Conservation (phyloP, 164 flowering plant species). For the Tetracentron sinense region DNA sequence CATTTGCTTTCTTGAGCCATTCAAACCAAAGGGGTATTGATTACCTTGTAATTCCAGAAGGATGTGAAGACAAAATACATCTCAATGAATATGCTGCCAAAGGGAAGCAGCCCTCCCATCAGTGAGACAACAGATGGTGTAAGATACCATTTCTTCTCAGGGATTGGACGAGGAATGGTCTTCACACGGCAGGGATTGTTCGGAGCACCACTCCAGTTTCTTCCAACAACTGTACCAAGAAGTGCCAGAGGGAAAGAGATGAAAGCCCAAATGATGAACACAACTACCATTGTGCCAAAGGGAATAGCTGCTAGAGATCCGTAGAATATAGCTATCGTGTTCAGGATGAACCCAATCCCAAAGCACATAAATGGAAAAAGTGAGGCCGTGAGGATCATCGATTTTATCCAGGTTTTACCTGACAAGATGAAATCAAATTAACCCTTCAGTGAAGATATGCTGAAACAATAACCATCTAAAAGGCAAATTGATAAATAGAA, state of each 20-base stretch:
- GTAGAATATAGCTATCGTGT: constrained; percentile 94
- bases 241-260: constrained; percentile 95
- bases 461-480: not conserved
- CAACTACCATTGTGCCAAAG: constrained; percentile 97
- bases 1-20: not conserved
- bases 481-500: not conserved
- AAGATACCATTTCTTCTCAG: constrained; percentile 98
- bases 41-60: constrained; percentile 99
- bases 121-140: constrained; percentile 91
- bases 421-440: constrained; percentile 17
- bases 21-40: not conserved
- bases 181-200: constrained; percentile 98
- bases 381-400: constrained; percentile 92
- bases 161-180: constrained; percentile 98
- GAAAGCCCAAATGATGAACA: constrained; percentile 93
- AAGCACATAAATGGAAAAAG: constrained; percentile 77
- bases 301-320: constrained; percentile 99
- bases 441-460: not conserved
- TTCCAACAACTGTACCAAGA: constrained; percentile 96
- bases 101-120: constrained; percentile 98
- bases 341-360: constrained; percentile 75
- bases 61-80: constrained; percentile 99
- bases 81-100: constrained; percentile 97
- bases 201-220: constrained; percentile 99
- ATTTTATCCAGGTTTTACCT: constrained; percentile 97